phyloP scores from a whole-genome alignment of 768 basidiomycete species.

The Mycena indigotica region DNA sequence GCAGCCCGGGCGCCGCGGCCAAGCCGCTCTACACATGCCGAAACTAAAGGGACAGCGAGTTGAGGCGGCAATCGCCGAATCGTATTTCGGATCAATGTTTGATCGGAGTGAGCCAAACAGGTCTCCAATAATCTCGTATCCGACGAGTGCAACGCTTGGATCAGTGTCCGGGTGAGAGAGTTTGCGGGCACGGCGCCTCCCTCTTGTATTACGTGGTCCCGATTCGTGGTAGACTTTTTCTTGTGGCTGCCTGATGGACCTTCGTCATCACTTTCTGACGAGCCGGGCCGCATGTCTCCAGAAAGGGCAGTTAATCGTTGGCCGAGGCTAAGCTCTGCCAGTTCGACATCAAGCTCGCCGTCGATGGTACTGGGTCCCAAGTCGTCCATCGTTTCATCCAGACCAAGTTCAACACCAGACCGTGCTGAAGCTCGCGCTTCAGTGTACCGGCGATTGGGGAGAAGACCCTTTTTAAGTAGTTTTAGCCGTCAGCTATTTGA shows the following conservation, averaged over 20 bases:
- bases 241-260: slow-evolving; percentile 24
- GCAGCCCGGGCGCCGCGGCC: slow-evolving; percentile 72
- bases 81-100: slow-evolving; percentile 81
- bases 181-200: slow-evolving; percentile 66
- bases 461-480: slow-evolving; percentile 27
- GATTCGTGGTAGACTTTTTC: slow-evolving; percentile 31
- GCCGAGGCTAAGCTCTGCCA: slow-evolving; percentile 90
- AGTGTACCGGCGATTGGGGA: slow-evolving; percentile 63
- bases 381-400: slow-evolving; percentile 58
- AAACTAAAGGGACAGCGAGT: slow-evolving; percentile 81
- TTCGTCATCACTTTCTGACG: slow-evolving; percentile 50
- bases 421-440: slow-evolving; percentile 63
- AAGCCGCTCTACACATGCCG: slow-evolving; percentile 86
- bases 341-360: slow-evolving; percentile 75
- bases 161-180: slow-evolving; percentile 89
- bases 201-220: slow-evolving; percentile 36
- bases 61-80: slow-evolving; percentile 85
- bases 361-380: slow-evolving; percentile 53
- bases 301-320: slow-evolving; percentile 81
- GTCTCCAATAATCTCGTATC: slow-evolving; percentile 87
- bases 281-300: slow-evolving; percentile 44
- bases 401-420: slow-evolving; percentile 67
- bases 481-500: background rate
- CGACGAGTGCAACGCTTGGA: slow-evolving; percentile 94
- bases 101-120: slow-evolving; percentile 82